Base-by-base conservation (phyloP, 2,329 filamentous ascomycete genomes). In the Dactylonectria estremocensis region DNA sequence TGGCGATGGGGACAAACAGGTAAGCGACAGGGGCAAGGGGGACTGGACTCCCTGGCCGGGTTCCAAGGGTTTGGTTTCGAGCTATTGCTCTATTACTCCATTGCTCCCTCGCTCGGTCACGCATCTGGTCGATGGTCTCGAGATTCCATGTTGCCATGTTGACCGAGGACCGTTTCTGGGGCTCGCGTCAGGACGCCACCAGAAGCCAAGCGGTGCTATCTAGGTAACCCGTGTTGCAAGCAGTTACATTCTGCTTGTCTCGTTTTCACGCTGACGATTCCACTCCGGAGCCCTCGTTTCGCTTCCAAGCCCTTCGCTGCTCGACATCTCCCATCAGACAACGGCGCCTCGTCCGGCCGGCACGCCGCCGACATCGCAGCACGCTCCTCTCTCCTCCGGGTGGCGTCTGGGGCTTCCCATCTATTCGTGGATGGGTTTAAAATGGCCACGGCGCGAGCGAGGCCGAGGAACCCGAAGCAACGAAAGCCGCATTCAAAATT, bases 51-150 rank as follows among this genome's bases (percentile, higher is more conserved):
- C 64, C 46, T 37, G 22, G 33, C 16, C 52, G 58, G 61, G 46
- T 53, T 53, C n/a, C 31, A 18, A 53, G 58, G 46, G 64, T 18
- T 20, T 13, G 40, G 35, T 57, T 50, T 61, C 37, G 37, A 52
- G 60, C 40, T 43, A 43, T 43, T 43, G 28, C 50, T 65, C 24
- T 28, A 28, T 28, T 28, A 28, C 24, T 28, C 24, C 54, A 49
- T 53, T 64, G 49, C 62, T 48, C 50, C 50, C 49, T 61, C 35
- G 24, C 58, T 66, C 64, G 57, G 64, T 66, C 64, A 61, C 64
- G 33, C 35, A 66, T 66, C 64, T 61, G 58, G 64, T 61, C 58
- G 18, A 61, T 52, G 6, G 28, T 33, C 37, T 50, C 24, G 16
- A 53, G 49, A 52, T 52, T 33, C 28, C 40, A 31, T 64, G 49